A percentile compares a stretch with the other conserved stretches of the same genome.
phyloP scores from a whole-genome alignment of 1,139 yeast species.

The Debaryomyces nepalensis region DNA sequence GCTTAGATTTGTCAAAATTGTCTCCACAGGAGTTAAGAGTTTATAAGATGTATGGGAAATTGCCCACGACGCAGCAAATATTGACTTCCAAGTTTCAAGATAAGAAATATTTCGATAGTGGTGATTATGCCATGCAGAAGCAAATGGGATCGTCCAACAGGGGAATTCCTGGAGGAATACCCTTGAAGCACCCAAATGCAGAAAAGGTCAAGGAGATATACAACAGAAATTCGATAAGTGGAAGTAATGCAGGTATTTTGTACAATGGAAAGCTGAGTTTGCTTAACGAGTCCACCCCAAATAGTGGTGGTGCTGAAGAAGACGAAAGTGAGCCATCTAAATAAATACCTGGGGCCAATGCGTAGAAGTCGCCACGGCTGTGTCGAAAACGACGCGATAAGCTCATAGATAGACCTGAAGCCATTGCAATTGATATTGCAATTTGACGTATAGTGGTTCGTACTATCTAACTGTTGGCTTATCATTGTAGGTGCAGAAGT shows the following conservation, averaged over 20 bases:
- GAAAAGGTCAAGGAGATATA: conserved; percentile 54
- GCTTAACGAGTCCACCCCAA: conserved; percentile 48
- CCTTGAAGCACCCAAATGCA: conserved; percentile 53
- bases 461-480: too few relatives aligned
- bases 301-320: conserved; percentile 20
- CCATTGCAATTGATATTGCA: too few relatives aligned
- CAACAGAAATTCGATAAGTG: conserved; percentile 51
- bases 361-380: too few relatives aligned
- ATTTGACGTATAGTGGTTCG: too few relatives aligned
- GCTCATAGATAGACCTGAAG: too few relatives aligned
- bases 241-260: conserved; percentile 48
- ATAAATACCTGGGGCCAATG: too few relatives aligned
- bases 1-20: conserved; percentile 59
- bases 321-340: conserved; percentile 20
- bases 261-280: conserved; percentile 52
- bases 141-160: conserved; percentile 41
- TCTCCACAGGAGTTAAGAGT: conserved; percentile 72
- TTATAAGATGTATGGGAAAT: conserved; percentile 81
- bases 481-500: background rate
- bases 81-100: conserved; percentile 81
- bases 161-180: conserved; percentile 37
- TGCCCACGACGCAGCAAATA: conserved; percentile 86
- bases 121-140: conserved; percentile 94
- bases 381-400: too few relatives aligned
- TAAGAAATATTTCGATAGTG: conserved; percentile 93